Conservation (phyloP, 2,329 filamentous ascomycete species). For the Malbranchea cinnamomea region DNA sequence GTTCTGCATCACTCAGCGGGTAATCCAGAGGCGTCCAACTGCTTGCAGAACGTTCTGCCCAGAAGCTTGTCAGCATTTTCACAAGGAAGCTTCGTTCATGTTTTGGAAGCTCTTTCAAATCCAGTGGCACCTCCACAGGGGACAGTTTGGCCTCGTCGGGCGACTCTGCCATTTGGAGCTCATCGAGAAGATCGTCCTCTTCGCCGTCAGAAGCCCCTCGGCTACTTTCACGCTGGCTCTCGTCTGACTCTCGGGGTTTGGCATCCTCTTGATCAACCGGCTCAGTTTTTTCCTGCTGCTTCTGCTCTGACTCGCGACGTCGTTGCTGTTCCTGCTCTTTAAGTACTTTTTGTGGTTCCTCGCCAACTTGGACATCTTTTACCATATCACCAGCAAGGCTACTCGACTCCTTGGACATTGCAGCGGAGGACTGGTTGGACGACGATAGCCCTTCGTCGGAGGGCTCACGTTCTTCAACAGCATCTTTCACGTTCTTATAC, state of each 20-base stretch:
- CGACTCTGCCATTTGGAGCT: constrained; percentile 44
- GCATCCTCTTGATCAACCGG: no score
- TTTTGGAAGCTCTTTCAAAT: constrained; percentile 64
- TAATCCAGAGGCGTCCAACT: constrained; percentile 90
- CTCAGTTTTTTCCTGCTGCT: no score
- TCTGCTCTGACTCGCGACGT: no score
- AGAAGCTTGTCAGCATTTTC: constrained; percentile 94
- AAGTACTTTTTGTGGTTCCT: not conserved
- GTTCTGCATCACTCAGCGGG: constrained; percentile 71
- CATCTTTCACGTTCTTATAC: constrained; percentile 84
- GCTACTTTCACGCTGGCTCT: constrained; percentile 45
- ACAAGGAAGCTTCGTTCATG: constrained; percentile 87
- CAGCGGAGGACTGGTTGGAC: constrained; percentile 3
- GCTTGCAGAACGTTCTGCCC: constrained; percentile 92
- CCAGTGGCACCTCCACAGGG: constrained; percentile 39
- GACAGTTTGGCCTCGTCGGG: constrained; percentile 38
- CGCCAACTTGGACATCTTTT: constrained; percentile 15
- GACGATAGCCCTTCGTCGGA: constrained; percentile 42
- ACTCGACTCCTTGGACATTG: constrained; percentile 8
- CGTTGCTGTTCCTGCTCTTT: constrained; percentile 17
- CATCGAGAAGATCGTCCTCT: no score
- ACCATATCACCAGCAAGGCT: constrained; percentile 14
- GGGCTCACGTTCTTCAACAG: constrained; percentile 64
- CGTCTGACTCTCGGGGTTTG: constrained; percentile 55
- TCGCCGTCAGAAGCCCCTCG: no score